Evolutionary conservation across 768 basidiomycete genomes (phyloP).

Genomic region (Saitozyma sp.): DNA sequence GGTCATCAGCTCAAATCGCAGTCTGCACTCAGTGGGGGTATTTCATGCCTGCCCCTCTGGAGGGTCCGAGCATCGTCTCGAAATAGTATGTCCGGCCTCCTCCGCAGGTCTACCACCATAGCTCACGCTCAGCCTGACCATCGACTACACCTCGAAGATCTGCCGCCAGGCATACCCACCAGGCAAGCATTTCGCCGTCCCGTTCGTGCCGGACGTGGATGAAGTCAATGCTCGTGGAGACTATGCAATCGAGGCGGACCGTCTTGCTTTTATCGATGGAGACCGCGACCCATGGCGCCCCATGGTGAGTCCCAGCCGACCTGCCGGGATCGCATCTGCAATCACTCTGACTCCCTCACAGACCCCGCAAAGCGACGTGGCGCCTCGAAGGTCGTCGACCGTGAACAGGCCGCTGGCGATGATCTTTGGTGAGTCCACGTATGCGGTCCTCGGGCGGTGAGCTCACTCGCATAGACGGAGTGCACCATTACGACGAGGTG

Average conservation of each 20-base stretch:
- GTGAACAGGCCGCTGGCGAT: conserved; percentile 76
- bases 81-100: conserved; percentile 39
- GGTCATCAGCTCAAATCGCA: conserved; percentile 2
- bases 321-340: conserved; percentile 12
- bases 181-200: conserved; percentile 72
- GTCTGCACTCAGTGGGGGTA: conserved; percentile 95
- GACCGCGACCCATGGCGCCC: conserved; percentile 81
- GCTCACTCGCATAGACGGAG: conserved; percentile 36
- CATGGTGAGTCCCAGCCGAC: conserved; percentile 50
- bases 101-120: background rate
- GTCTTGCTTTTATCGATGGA: conserved; percentile 72
- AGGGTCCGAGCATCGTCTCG: conserved; percentile 76
- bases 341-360: conserved; percentile 7
- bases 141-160: conserved; percentile 69
- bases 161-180: conserved; percentile 67
- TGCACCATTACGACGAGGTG: conserved; percentile 52
- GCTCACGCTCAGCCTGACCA: conserved; percentile 59
- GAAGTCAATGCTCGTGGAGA: conserved; percentile 82
- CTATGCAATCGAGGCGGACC: conserved; percentile 74
- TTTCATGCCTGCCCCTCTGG: conserved; percentile 66
- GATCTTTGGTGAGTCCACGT: conserved; percentile 68
- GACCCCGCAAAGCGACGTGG: conserved; percentile 54
- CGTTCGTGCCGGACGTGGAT: conserved; percentile 72
- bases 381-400: conserved; percentile 69
- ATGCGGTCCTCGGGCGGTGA: background rate